Percentiles rank a stretch among this genome's conserved stretches.
phyloP scores from a whole-genome alignment of 805 yeast species.

The Candida gorgasii region DNA sequence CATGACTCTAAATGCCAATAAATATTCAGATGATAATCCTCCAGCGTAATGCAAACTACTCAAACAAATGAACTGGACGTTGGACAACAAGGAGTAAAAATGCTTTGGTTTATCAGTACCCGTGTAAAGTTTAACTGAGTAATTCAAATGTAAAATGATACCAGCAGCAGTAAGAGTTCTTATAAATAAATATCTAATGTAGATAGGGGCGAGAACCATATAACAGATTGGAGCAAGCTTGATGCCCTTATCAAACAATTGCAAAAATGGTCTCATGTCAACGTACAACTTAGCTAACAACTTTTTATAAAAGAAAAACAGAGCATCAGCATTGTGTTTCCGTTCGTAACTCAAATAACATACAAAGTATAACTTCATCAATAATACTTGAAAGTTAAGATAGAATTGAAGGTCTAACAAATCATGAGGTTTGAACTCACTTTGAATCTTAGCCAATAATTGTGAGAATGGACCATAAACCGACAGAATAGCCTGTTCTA shows the following conservation, averaged over 20 bases:
- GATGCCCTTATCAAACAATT: not conserved
- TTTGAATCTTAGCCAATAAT: not conserved
- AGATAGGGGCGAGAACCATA: conserved; percentile 3
- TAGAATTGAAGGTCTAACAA: not conserved
- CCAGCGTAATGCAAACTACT: conserved; percentile 9
- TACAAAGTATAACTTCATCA: conserved; percentile 10
- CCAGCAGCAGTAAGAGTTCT: conserved; percentile 8
- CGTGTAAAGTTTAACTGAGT: conserved; percentile 9
- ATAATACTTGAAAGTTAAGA: conserved; percentile 1
- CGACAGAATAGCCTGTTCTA: conserved; percentile 1
- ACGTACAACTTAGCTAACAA: conserved; percentile 21
- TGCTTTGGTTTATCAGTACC: conserved; percentile 14
- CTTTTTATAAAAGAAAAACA: conserved; percentile 33
- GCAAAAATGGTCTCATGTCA: conserved; percentile 28
- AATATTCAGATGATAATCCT: conserved; percentile 3
- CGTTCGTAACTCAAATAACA: conserved; percentile 25
- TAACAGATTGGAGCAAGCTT: conserved; percentile 1
- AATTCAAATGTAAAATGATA: conserved; percentile 12
- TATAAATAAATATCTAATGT: conserved; percentile 9
- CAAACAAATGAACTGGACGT: conserved; percentile 6
- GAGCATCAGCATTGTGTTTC: conserved; percentile 25
- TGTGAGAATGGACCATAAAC: not conserved
- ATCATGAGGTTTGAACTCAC: not conserved
- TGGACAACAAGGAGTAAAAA: conserved; percentile 8
- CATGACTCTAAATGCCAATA: conserved; percentile 13